Base-by-base conservation (phyloP, 768 basidiomycete genomes). In the Lentinula edodes region DNA sequence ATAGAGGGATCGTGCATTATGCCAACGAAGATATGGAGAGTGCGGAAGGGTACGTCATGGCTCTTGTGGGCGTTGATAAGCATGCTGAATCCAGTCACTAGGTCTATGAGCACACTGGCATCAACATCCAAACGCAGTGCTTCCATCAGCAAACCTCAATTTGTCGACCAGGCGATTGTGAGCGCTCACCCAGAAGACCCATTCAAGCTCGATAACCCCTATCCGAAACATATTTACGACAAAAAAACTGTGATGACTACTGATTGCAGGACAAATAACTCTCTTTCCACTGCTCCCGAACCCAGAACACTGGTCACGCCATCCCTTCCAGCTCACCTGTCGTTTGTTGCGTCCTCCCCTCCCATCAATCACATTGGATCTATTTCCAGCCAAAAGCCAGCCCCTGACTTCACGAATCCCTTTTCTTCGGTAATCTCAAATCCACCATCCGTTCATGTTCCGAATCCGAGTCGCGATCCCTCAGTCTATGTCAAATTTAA, bases 191-290 rank as follows among this genome's bases (percentile, higher is more conserved):
- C 41, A 16, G 23, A 56, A 42, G 55, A 56, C 55, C 55, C 55
- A 15, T 56, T 56, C 55, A 56, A 12, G 55, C 55, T 56, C 5
- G 55, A 56, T 28, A 56, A 56, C n/a, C 55, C 55, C 39, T 56
- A 42, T 23, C 55, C 55, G 3, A 41, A 23, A 56, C 55, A 56
- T 23, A 41, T 28, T 42, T 23, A 41, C 41, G 55, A 56, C 41
- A 56, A 56, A 38, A 41, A 43, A 39, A 2, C 55, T 41, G 23
- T 13, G 5, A 4, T 16, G 3, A 5, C 55, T 6, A 28, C 13
- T 20, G 32, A 56, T 3, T 43, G 10, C 36, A 41, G 1, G 28
- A 15, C 18, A 32, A 12, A 41, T 12, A 41, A 56, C 4, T 5
- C 2, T 56, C 15, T 20, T 18, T 12, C 39, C 2, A 9, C 55